Evolutionary conservation across 148 eudicot genomes (phyloP).

Genomic region (Chenopodium album): DNA sequence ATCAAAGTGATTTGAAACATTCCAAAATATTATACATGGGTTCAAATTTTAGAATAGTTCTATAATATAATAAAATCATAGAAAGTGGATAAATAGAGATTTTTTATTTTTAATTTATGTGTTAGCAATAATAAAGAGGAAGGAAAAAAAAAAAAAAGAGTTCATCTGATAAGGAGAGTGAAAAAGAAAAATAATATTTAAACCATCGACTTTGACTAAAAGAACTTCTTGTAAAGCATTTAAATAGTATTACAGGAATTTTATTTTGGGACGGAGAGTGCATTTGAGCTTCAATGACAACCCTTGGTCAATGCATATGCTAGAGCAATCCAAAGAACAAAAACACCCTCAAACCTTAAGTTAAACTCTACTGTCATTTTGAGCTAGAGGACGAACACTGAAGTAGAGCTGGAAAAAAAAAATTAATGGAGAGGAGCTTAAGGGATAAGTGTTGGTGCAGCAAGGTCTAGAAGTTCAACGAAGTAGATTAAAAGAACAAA

Average conservation of each 20-base stretch:
- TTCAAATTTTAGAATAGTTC: not conserved
- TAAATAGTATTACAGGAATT: not conserved
- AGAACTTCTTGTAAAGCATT: not conserved
- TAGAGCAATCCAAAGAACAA: not conserved
- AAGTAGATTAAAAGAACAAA: not conserved
- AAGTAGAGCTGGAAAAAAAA: not conserved
- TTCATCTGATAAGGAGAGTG: not conserved
- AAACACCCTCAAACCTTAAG: not conserved
- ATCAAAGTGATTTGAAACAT: not conserved
- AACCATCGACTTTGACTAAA: not conserved
- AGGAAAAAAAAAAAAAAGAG: not conserved
- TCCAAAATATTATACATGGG: not conserved
- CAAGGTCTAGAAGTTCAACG: not conserved
- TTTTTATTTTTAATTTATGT: not conserved
- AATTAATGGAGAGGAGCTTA: not conserved
- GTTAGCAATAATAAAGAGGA: not conserved
- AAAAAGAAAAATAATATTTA: not conserved
- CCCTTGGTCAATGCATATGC: not conserved
- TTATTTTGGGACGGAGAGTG: not conserved
- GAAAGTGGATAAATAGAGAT: not conserved
- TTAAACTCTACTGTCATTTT: not conserved
- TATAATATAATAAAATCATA: too few relatives aligned
- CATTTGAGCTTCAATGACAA: not conserved
- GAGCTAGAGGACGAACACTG: not conserved
- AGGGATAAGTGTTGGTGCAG: not conserved